Conservation (phyloP, 768 basidiomycete genomes). For the Epithele typhae region DNA sequence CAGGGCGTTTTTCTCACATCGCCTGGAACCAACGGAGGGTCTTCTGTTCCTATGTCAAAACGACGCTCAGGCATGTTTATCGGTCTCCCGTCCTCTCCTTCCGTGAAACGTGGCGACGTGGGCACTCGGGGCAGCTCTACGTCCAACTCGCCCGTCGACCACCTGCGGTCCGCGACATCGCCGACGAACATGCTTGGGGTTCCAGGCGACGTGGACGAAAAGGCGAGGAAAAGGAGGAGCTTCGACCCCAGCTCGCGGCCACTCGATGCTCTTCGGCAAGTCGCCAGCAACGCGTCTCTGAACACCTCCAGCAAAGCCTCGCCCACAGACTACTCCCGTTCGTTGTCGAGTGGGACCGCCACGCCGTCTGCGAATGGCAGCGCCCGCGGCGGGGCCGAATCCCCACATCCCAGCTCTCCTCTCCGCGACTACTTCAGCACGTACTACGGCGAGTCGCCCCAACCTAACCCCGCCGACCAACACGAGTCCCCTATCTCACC, state of each 20-base stretch:
- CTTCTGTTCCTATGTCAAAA: conserved; percentile 14
- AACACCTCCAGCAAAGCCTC: conserved; percentile 4
- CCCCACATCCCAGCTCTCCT: conserved; percentile 28
- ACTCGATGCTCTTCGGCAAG: conserved; percentile 29
- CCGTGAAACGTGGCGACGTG: conserved; percentile 7
- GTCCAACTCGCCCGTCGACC: conserved; percentile 14
- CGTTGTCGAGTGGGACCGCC: conserved; percentile 20
- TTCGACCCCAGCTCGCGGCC: conserved; percentile 42
- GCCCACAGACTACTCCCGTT: conserved; percentile 6
- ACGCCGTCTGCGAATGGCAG: conserved; percentile 6
- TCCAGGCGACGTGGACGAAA: conserved; percentile 9
- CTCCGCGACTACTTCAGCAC: conserved; percentile 28
- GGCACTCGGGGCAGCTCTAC: conserved; percentile 7
- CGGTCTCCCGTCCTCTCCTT: conserved; percentile 17
- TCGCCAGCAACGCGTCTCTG: conserved; percentile 14
- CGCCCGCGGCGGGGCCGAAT: conserved; percentile 16
- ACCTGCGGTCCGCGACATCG: conserved; percentile 15
- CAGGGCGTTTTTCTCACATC: conserved; percentile 8
- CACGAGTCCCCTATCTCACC: conserved; percentile 12
- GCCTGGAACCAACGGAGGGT: conserved; percentile 8
- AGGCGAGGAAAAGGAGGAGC: conserved; percentile 34
- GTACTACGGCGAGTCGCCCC: conserved; percentile 8
- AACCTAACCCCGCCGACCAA: conserved; percentile 9
- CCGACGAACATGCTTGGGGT: conserved; percentile 14
- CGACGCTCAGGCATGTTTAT: conserved; percentile 16